Base-by-base conservation (phyloP, 2,329 filamentous ascomycete species). In the Paecilomyces formosus region DNA sequence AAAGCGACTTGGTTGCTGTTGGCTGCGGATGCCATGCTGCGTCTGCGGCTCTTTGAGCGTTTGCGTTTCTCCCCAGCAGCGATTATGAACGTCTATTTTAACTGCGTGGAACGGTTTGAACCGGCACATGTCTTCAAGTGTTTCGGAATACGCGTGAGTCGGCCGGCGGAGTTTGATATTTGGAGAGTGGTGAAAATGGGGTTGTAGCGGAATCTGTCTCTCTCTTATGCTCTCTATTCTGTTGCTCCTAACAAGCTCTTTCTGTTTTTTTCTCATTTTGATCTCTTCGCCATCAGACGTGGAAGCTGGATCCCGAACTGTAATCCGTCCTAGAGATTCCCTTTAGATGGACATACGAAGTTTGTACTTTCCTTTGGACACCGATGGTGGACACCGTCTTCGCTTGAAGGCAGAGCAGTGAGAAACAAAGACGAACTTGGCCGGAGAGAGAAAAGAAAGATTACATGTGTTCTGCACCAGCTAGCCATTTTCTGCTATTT, bases 91-190 rank as follows among this genome's bases (percentile, higher is more conserved):
- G 63, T 71, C 67, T 68, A 66, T 69, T 70, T 68, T 71, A 64
- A 68, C 66, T 69, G 70, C 70, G 67, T 70, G 67, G 65, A 55
- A 66, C 67, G 68, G 65, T 68, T 71, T 71, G 66, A 66, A 69
- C 70, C 66, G 67, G 67, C 67, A 69, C 66, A 65, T 72, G 63
- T 70, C 62, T 69, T 71, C 65, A 71, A 65, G 63, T 70, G 62
- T 69, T 70, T 55, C 66, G 68, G 67, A 66, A 70, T 69, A 45
- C 61, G 64, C 68, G 65, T 71, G 67, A 69, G 71, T 71, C 68
- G 70, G 71, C 66, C 70, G 70, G 71, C 69, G 73, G 72, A 75
- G 72, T 75, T 75, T 74, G 72, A 73, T 73, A 72, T 74, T 71
- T 70, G 71, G 71, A 70, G 70, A 70, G 69, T 65, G 66, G 68